These are phyloP conservation scores for Blastomyces percursus DNA, from an alignment of 2,329 filamentous ascomycete species.

Conservation along the genomic window DNA sequence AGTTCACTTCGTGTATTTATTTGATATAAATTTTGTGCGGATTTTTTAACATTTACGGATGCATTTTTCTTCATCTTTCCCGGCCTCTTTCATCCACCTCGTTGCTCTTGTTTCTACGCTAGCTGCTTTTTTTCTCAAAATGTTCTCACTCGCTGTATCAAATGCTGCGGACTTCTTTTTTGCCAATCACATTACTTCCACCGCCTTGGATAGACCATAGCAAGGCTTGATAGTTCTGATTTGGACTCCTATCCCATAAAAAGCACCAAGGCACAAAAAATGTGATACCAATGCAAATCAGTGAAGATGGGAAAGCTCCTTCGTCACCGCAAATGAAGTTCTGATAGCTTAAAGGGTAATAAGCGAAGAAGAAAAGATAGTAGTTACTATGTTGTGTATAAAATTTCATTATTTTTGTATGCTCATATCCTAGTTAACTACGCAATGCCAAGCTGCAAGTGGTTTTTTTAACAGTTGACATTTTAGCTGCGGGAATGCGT, in stretches of 20 bases:
- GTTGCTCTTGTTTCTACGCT: not conserved
- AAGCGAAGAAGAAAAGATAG: too few species aligned
- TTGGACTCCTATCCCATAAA: not conserved
- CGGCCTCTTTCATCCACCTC: not conserved
- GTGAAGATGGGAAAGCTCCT: not conserved
- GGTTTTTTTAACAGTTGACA: not conserved
- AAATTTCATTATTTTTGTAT: not conserved
- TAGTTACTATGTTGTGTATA: not conserved
- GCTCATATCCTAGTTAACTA: not conserved
- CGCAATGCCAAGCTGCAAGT: not conserved
- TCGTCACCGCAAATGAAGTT: not conserved
- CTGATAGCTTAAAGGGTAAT: not conserved
- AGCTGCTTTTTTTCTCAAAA: not conserved
- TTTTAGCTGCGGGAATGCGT: not conserved
- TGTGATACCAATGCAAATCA: not conserved
- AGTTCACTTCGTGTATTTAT: not conserved
- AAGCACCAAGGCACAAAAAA: not conserved
- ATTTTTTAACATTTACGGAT: not conserved
- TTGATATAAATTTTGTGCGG: not conserved
- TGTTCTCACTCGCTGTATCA: not conserved
- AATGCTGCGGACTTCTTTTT: not conserved
- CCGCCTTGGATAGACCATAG: not conserved
- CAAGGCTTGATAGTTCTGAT: too few species aligned
- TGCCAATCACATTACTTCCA: not conserved
- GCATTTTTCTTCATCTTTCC: not conserved